Percentiles rank a stretch among this genome's conserved stretches.
Evolutionary conservation across 805 yeast species (phyloP).

Genomic region (Schwanniomyces yamadae): DNA sequence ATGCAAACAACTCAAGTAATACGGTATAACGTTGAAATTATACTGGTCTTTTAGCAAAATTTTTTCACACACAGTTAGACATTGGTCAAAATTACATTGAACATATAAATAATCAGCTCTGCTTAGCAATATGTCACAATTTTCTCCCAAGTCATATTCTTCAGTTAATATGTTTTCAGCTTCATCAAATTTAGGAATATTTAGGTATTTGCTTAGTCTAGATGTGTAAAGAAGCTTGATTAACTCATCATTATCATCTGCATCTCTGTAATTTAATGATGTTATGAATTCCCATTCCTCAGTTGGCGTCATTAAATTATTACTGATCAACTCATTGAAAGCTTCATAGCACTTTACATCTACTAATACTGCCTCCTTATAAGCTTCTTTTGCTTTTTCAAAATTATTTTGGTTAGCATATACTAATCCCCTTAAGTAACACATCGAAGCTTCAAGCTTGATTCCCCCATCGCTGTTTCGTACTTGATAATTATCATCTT

Average conservation of each 20-base stretch:
- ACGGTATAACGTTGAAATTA: constrained; percentile 71
- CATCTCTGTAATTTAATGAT: constrained; percentile 63
- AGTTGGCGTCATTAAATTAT: constrained; percentile 72
- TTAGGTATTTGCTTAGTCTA: constrained; percentile 68
- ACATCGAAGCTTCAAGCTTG: constrained; percentile 81
- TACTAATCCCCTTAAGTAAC: constrained; percentile 79
- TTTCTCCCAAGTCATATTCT: constrained; percentile 68
- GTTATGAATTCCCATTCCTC: constrained; percentile 85
- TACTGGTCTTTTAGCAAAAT: constrained; percentile 60
- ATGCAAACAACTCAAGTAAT: constrained; percentile 77
- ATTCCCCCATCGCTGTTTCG: constrained; percentile 77
- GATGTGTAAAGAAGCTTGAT: constrained; percentile 76
- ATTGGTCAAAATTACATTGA: constrained; percentile 76
- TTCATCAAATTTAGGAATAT: constrained; percentile 56
- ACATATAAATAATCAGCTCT: constrained; percentile 68
- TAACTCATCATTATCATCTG: constrained; percentile 79
- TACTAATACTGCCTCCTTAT: constrained; percentile 78
- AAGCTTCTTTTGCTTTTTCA: constrained; percentile 82
- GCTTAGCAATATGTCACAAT: constrained; percentile 66
- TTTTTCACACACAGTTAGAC: constrained; percentile 70
- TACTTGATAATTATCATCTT: constrained; percentile 38
- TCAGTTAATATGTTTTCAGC: constrained; percentile 66
- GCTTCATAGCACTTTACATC: constrained; percentile 95
- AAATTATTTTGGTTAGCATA: constrained; percentile 81
- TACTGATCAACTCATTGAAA: constrained; percentile 70